Percentiles rank a stretch among this genome's conserved stretches.
These are phyloP conservation scores for Epicoccum nigrum DNA, from an alignment of 2,329 filamentous ascomycete species.

Conservation along the genomic window DNA sequence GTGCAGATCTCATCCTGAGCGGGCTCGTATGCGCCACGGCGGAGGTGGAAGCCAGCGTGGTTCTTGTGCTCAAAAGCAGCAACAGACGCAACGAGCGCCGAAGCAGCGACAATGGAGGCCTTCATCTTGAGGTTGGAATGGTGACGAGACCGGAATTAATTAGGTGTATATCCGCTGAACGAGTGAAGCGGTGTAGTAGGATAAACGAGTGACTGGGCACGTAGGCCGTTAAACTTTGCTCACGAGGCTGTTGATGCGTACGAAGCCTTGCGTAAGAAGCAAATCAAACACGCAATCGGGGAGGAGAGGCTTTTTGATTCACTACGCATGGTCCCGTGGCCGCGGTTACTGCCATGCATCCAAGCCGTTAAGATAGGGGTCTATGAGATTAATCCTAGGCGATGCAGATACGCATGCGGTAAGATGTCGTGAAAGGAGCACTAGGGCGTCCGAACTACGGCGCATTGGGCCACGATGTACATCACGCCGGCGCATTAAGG, in stretches of 20 bases:
- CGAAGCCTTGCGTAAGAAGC: constrained; percentile 42
- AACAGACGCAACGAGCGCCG: constrained; percentile 60
- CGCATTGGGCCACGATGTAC: constrained; percentile 34
- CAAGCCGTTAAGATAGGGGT: constrained; percentile 42
- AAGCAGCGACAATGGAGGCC: constrained; percentile 70
- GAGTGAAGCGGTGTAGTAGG: constrained; percentile 72
- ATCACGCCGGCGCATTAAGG: constrained; percentile 15
- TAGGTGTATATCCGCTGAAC: constrained; percentile 73
- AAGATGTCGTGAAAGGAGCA: constrained; percentile 24
- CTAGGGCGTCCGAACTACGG: constrained; percentile 21
- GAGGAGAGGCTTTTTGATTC: constrained; percentile 40
- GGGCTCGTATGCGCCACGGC: constrained; percentile 53
- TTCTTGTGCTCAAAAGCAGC: constrained; percentile 68
- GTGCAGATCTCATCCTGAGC: constrained; percentile 68
- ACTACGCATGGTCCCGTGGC: constrained; percentile 28
- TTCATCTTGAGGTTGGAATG: constrained; percentile 69
- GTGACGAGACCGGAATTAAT: constrained; percentile 33
- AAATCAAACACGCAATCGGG: constrained; percentile 24
- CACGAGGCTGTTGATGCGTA: constrained; percentile 43
- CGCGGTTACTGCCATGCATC: constrained; percentile 18
- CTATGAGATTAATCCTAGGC: constrained; percentile 35
- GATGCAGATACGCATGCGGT: constrained; percentile 32
- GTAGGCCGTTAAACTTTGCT: constrained; percentile 40
- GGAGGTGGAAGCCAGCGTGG: constrained; percentile 64
- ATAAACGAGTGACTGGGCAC: constrained; percentile 48